Percentiles rank a stretch among this genome's conserved stretches.
These are phyloP conservation scores for Mitragyna speciosa DNA, from an alignment of 257 asterid genomes.

Conservation along the genomic window DNA sequence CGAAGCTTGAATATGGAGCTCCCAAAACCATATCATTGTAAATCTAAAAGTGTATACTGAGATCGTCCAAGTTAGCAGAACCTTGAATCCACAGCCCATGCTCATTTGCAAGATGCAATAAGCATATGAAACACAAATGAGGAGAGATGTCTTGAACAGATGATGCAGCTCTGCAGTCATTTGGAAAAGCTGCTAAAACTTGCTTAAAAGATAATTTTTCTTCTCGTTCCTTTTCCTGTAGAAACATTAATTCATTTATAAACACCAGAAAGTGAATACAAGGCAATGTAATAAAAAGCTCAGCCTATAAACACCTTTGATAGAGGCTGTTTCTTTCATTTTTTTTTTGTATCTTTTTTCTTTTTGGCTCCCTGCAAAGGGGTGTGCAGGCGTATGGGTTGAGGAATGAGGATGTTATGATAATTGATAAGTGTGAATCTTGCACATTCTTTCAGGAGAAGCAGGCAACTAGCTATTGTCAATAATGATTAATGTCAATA, in stretches of 20 bases:
- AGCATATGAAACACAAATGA: constrained; percentile 91
- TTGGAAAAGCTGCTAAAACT: constrained; percentile 61
- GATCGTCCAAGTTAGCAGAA: constrained; percentile 66
- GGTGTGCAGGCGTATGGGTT: neutral
- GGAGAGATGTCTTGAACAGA: constrained; percentile 70
- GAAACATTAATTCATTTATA: neutral
- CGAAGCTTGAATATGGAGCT: constrained; percentile 3
- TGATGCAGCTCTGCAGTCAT: constrained; percentile 59
- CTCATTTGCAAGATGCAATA: constrained; percentile 94
- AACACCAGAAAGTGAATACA: neutral
- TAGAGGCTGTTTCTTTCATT: no score
- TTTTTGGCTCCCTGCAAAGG: neutral
- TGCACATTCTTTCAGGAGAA: neutral
- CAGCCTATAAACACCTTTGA: neutral
- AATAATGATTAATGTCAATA: no score
- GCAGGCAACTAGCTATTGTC: neutral
- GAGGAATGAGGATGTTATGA: neutral
- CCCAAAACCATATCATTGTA: neutral
- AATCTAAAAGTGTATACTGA: constrained; percentile 40
- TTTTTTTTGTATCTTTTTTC: no score
- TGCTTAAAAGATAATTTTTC: constrained; percentile 63
- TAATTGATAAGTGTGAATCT: neutral
- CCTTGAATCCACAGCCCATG: constrained; percentile 67
- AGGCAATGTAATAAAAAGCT: neutral
- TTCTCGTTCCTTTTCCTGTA: constrained; percentile 29